Evolutionary conservation across 2,329 filamentous ascomycete species (phyloP), one percentile per base, ranked within the genome.

Genomic region (Zalaria sp.): DNA sequence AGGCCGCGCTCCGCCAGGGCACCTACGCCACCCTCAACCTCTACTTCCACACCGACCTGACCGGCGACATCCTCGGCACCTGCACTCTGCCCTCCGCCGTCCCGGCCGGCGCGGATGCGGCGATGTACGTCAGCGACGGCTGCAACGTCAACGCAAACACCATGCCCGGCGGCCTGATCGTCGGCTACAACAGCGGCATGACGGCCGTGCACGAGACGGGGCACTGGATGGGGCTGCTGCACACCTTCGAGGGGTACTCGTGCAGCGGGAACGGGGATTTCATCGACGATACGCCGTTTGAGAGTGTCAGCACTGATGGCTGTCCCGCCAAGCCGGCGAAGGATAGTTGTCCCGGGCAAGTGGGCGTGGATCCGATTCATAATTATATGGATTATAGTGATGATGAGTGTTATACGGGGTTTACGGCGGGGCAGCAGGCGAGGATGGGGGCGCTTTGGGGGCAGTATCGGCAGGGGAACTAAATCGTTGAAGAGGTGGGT

Each of bases 311-410:
- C n/a, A 77, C 73, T n/a, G 65, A 68, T 46, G 71, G 71, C 1
- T 78, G 73, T 53, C 73, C 72, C 1, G 50, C 47, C 1, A 52
- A 51, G 27, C 63, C 62, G n/a, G 53, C 50, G 3, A 74, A 74
- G 56, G 63, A 70, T 49, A 69, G 61, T 11, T 77, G 72, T 50
- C 68, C 68, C 0, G 52, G 49, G n/a, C 55, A 57, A 25, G 55
- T 59, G 7, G 68, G 67, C 0, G 41, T 61, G 8, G 73, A 77
- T 55, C 60, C 68, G 3, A 68, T 77, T 42, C 68, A 72, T 45
- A 74, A 77, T 51, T 76, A 69, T 49, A 77, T 77, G 73, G 73
- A 77, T 55, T 75, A 76, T 53, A 68, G 64, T 4, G 66, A 60
- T 5, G 73, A 76, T 60, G 64, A 61, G 18, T 76, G 72, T 47